Percentiles rank a stretch among this genome's conserved stretches.
Conservation (phyloP, 208 protist species). For the Trypanosoma avium region DNA sequence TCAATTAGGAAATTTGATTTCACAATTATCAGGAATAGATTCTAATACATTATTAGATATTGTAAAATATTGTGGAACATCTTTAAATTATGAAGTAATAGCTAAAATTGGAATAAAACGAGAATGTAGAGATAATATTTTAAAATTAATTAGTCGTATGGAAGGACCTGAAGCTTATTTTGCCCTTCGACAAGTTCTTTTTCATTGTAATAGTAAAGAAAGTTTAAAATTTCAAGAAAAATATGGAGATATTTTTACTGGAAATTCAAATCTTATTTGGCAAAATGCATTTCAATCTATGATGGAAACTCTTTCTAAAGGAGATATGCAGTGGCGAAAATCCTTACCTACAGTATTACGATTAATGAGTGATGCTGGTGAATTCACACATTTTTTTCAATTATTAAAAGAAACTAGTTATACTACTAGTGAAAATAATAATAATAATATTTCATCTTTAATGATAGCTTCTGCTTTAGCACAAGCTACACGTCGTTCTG, state of each 20-base stretch:
- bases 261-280: conserved; percentile 44
- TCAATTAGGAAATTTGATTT: conserved; percentile 26
- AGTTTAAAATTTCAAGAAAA: conserved; percentile 40
- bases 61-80: conserved; percentile 25
- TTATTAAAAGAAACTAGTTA: conserved; percentile 45
- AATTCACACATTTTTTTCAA: conserved; percentile 39
- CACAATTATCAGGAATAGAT: conserved; percentile 10
- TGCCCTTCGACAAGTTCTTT: conserved; percentile 43
- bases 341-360: conserved; percentile 56
- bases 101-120: conserved; percentile 23
- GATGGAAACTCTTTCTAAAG: conserved; percentile 26
- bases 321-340: conserved; percentile 47
- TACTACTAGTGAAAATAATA: conserved; percentile 13
- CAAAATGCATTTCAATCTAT: conserved; percentile 41
- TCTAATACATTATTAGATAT: conserved; percentile 12
- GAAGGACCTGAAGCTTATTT: conserved; percentile 54
- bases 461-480: conserved; percentile 61
- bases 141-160: conserved; percentile 46
- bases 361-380: conserved; percentile 80
- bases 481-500: conserved; percentile 42
- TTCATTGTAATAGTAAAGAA: conserved; percentile 24
- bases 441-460: conserved; percentile 35
- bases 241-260: conserved; percentile 64
- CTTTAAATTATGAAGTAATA: conserved; percentile 26
- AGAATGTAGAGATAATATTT: conserved; percentile 20